Percentiles rank a stretch among this genome's conserved stretches.
These are phyloP conservation scores for Suillus fuscotomentosus DNA, from an alignment of 768 basidiomycete species.

Conservation along the genomic window DNA sequence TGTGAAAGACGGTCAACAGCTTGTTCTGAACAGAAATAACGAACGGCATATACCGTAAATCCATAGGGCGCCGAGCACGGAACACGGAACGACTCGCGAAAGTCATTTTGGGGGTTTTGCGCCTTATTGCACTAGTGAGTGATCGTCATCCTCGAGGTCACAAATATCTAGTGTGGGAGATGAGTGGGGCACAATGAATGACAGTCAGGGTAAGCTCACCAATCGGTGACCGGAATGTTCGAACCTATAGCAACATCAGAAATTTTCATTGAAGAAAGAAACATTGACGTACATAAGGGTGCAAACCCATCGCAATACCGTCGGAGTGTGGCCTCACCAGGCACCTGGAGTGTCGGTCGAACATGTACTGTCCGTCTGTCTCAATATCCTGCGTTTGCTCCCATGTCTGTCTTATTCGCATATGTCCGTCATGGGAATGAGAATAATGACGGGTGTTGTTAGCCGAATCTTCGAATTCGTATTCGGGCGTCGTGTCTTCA, in stretches of 20 bases:
- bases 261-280: neutral
- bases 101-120: neutral
- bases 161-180: conserved; percentile 22
- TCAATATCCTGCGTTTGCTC: conserved; percentile 13
- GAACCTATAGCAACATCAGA: conserved; percentile 23
- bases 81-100: too few species aligned
- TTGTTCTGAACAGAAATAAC: neutral
- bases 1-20: neutral
- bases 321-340: conserved; percentile 31
- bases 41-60: neutral
- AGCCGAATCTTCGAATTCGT: conserved; percentile 35
- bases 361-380: conserved; percentile 14
- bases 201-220: conserved; percentile 16
- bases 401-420: conserved; percentile 24
- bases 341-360: conserved; percentile 25
- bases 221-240: conserved; percentile 31
- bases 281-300: conserved; percentile 28
- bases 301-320: conserved; percentile 21
- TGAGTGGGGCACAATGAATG: neutral
- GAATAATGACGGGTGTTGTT: conserved; percentile 14
- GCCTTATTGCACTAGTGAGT: conserved; percentile 19
- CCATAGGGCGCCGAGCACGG: neutral
- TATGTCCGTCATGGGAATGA: conserved; percentile 22
- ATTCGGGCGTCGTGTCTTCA: conserved; percentile 37
- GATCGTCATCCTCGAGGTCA: conserved; percentile 26